Evolutionary conservation across 1,139 yeast genomes (phyloP).

Genomic region (Nakaseomyces kungkrabaensis): DNA sequence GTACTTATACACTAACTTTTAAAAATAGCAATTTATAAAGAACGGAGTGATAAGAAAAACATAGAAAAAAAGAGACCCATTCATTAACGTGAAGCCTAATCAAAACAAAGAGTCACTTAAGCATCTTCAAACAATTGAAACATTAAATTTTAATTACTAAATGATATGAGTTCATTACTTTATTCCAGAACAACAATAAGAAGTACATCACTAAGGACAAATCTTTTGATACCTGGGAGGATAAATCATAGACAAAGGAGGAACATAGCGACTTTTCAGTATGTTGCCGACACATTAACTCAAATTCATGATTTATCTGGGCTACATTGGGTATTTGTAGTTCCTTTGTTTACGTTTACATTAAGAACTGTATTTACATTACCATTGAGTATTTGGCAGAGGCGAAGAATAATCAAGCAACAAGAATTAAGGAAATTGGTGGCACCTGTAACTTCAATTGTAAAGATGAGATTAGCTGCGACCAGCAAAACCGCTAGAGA

Average conservation of each 20-base stretch:
- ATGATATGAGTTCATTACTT: not conserved
- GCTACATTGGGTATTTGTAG: slow-evolving; percentile 74
- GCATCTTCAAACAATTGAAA: not conserved
- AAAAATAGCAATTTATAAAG: not conserved
- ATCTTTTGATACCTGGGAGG: not conserved
- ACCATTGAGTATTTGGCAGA: slow-evolving; percentile 67
- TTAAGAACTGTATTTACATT: slow-evolving; percentile 59
- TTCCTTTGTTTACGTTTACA: slow-evolving; percentile 63
- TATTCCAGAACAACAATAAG: not conserved
- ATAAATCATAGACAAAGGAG: slow-evolving; percentile 4
- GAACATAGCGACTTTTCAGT: slow-evolving; percentile 13
- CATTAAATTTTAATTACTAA: not conserved
- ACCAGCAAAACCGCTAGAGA: slow-evolving; percentile 22
- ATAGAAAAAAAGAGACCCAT: not conserved
- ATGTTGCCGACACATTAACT: slow-evolving; percentile 19
- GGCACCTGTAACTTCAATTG: slow-evolving; percentile 65
- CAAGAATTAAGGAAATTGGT: slow-evolving; percentile 58
- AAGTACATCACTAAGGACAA: not conserved
- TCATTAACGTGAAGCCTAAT: too few relatives aligned
- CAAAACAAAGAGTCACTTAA: too few relatives aligned
- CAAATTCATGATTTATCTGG: slow-evolving; percentile 46
- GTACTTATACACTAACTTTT: not conserved
- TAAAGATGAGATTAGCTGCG: slow-evolving; percentile 61
- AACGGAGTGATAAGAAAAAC: not conserved
- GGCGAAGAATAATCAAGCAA: slow-evolving; percentile 62